Evolutionary conservation across 192 early-diverging fungal genomes (phyloP), one percentile per base, ranked within the genome.

Genomic region (Coemansia sp.): DNA sequence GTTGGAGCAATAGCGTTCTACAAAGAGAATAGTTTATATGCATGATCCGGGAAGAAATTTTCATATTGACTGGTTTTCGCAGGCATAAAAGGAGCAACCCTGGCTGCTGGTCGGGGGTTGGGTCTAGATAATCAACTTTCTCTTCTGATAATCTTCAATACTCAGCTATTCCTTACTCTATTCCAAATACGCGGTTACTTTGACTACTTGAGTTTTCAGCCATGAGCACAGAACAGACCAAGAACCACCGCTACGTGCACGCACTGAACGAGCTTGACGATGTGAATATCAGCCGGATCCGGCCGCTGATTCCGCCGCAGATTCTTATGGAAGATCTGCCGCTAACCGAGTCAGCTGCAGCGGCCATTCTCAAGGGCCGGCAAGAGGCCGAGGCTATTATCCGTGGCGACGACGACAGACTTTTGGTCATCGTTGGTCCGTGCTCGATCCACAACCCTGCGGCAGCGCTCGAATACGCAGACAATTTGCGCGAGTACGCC

Each of bases 251-350:
- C 54, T 71, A 68, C 32, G 66, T 81, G 50, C 74, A 86, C 52
- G 90, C 93, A 13, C 84, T 96, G 19, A 96, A 96, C 70, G 94
- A 95, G 75, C 88, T 94, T 57, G 94, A 97, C 74, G 94, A 96
- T 69, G 89, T 89, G 66, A 85, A 92, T 52, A 95, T 97, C 73
- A 84, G 84, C 49, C 82, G 86, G 52, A 89, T 92, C 68, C 87
- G 85, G 55, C 91, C 89, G 43, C 75, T 92, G 57, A 88, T 96
- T 60, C 91, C 91, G n/a, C 94, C 94, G 27, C 91, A 93, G 79
- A 91, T 96, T 65, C 85, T 96, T 23, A 91, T 94, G 87, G 94
- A 96, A 73, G 93, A 94, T 69, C 69, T 89, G 57, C 92, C 92
- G 39, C 73, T 95, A 37, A 88, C 90, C 16, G 80, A 89, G 45